Evolutionary conservation across 2,329 filamentous ascomycete species (phyloP), one percentile per base, ranked within the genome.

Genomic region (Falciphora oryzae): DNA sequence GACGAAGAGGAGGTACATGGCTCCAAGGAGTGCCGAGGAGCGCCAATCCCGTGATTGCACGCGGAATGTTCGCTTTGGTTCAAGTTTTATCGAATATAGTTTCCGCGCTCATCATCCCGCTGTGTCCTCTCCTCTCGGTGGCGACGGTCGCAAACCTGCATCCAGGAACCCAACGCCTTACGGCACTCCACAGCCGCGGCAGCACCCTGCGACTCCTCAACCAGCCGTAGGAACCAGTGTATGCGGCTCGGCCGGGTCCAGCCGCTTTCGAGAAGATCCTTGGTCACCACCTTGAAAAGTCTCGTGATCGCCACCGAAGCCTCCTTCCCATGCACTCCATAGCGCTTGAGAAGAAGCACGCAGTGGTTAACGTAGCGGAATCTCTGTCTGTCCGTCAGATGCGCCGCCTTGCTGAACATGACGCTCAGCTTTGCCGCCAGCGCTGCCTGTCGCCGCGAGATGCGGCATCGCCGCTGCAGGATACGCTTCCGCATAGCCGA

Each of bases 161-260:
- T 70, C 64, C 72, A 76, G 62, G 67, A 66, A 62, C 56, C 67
- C 62, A 71, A 62, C 11, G 66, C 72, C 67, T 62, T 65, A 8
- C 65, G 70, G 31, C 69, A 70, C 18, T 66, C 61, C 29, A 62
- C 32, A 1, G 70, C 71, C 22, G 68, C 63, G 11, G 69, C 66
- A 1, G 65, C 56, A 18, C 72, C 71, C 59, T 72, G 67, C 22
- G 74, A 68, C 25, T 67, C 67, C 59, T 70, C 57, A 18, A 80
- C 65, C 25, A 77, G 59, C 27, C 65, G 65, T 29, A 80, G 59
- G 63, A 75, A 71, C 76, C 76, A 79, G 59, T 68, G 68, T 57
- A 80, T 66, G 25, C 77, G 75, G 29, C 66, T 66, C 35, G 71
- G 74, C 53, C 74, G 73, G 4, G 78, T 78, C 27, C 71, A 72